Evolutionary conservation across 331 rosid species (phyloP).

Genomic region (Phaseolus coccineus): DNA sequence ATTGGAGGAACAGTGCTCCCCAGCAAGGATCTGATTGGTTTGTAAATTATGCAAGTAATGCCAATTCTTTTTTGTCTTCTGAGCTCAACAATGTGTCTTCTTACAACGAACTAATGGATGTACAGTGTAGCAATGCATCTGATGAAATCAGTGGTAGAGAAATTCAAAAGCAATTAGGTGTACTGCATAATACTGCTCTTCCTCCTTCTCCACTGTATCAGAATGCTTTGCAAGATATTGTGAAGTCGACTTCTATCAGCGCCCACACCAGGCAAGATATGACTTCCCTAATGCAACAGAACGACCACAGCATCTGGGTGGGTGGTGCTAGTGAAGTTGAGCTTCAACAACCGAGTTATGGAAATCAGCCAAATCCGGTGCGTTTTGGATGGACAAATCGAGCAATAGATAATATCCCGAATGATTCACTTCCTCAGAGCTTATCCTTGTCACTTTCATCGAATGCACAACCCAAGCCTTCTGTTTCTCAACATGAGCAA

Average conservation of each 20-base stretch:
- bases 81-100: constrained; percentile 45
- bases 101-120: constrained; percentile 43
- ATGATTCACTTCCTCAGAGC: constrained; percentile 70
- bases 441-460: constrained; percentile 85
- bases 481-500: constrained; percentile 47
- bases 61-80: constrained; percentile 39
- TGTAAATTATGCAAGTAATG: constrained; percentile 51
- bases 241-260: constrained; percentile 59
- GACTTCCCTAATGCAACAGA: constrained; percentile 45
- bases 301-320: constrained; percentile 44
- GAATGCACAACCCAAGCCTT: constrained; percentile 59
- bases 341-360: constrained; percentile 54
- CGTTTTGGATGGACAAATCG: constrained; percentile 61
- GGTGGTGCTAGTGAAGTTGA: constrained; percentile 56
- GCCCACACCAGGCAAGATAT: constrained; percentile 44
- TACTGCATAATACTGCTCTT: constrained; percentile 13
- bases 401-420: constrained; percentile 20
- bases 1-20: constrained; percentile 54
- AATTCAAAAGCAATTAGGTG: constrained; percentile 51
- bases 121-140: constrained; percentile 37
- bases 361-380: constrained; percentile 48
- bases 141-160: constrained; percentile 24
- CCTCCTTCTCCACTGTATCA: constrained; percentile 48
- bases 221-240: constrained; percentile 67
- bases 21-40: constrained; percentile 68